Evolutionary conservation across 352 stramenopile genomes (phyloP), one percentile per base, ranked within the genome.

Genomic region (Pythium monospermum): DNA sequence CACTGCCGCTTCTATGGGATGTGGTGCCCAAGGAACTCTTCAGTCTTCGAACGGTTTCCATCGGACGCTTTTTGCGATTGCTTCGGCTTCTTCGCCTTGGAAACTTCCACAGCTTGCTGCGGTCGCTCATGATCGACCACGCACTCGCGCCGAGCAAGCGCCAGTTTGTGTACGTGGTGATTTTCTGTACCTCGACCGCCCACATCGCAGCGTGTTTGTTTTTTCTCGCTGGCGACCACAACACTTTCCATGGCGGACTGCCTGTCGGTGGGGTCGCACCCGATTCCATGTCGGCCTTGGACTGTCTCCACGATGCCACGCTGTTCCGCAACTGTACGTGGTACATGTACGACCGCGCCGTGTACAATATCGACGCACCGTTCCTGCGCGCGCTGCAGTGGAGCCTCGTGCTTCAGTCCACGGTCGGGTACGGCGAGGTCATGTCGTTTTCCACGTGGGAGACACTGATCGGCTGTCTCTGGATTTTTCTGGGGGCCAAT

Each of bases 371-470:
- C 21, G 61, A 85, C 15, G 69, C 75, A 2, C 71, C 66, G 16
- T 87, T 80, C 38, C 48, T 87, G 41, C 67, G 78, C 0, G 77
- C 78, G 2, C 53, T 87, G 18, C 62, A 87, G 22, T 89, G 78
- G 78, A 89, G 78, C 37, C 61, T 89, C 27, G 78, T 89, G 35
- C 25, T 89, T 19, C 52, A 87, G 6, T 89, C 78, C 1, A 89
- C 75, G 0, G 78, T 89, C 31, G 75, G 73, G 0, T 89, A 85
- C 53, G 78, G 78, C 7, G 77, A 88, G 35, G 80, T 87, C 26
- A 19, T 85, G 15, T 64, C 73, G 2, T 87, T 85, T 50, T 73
- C 73, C 1, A 79, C 70, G 19, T 59, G 65, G 10, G 78, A 89
- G 46, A 82, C 67, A 23, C 31, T 82, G 12, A 53, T 79, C 6